Base-by-base conservation (phyloP, 257 asterid genomes). In the Capsicum pubescens region DNA sequence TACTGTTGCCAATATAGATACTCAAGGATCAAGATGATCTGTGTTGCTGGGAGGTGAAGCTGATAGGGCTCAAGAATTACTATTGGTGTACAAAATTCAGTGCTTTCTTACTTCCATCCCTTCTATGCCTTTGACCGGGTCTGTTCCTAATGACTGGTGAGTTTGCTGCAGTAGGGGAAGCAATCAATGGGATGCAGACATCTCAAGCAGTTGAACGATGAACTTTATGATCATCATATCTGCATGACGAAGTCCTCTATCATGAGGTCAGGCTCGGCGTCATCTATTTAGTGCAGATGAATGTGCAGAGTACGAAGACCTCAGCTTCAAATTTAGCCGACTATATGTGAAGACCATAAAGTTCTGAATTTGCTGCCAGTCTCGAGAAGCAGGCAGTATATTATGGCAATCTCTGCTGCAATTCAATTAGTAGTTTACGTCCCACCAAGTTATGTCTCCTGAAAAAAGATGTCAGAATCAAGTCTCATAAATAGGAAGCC, bases 371-470 rank as follows among this genome's bases (percentile, higher is more conserved):
- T 3, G 61, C 46, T 52, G 64, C 32, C 82, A 8, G 16, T 54
- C 66, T 54, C 13, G 64, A 5, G 58, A 76, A 52, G 46, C 14
- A 52, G 82, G 46, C 14, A 52, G 82, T 32, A 8, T 2, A 32
- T 15, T 32, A 77, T 32, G 54, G 12, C 19, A 81, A 52, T n/a
- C 64, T 82, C 69, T 68, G 81, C 71, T 82, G 78, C 84, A 88
- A 72, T 66, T 85, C 81, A 16, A 42, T 85, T 42, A 88, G 64
- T 80, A 88, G 79, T 87, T 85, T 84, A 10, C 79, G 83, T 39
- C 90, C 90, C 66, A 89, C 90, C 8, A 13, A 63, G 92, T 83
- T 70, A 86, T 81, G 85, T 87, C 87, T 58, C 92, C 92, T 87
- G 79, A 71, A 42, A 79, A 36, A 11, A 6, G 8, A 52, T n/a